A percentile compares a stretch with the other conserved stretches of the same genome.
These are phyloP conservation scores for Globisporangium viniferum DNA, from an alignment of 352 stramenopile species.

Conservation along the genomic window DNA sequence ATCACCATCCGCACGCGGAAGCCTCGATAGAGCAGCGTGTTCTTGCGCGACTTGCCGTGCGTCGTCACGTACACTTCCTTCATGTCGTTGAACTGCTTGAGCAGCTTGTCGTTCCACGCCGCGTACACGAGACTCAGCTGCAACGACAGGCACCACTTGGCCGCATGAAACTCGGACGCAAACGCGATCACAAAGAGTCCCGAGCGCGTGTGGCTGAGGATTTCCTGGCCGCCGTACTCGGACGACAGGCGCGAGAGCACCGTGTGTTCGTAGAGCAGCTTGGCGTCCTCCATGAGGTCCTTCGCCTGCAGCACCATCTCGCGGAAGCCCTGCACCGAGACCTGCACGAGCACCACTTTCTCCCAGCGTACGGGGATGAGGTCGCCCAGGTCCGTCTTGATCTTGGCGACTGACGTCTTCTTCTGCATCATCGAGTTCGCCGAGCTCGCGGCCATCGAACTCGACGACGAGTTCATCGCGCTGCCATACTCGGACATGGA, in stretches of 20 bases:
- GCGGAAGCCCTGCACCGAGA: constrained; percentile 80
- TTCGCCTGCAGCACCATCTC: constrained; percentile 74
- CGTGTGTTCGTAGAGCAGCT: constrained; percentile 84
- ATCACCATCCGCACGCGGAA: constrained; percentile 88
- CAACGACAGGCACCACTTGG: constrained; percentile 85
- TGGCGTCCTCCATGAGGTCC: constrained; percentile 85
- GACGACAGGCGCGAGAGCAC: constrained; percentile 78
- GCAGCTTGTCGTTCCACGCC: constrained; percentile 83
- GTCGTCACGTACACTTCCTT: constrained; percentile 63
- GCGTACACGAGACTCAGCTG: constrained; percentile 84
- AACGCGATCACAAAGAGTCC: constrained; percentile 85
- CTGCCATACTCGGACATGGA: constrained; percentile 13
- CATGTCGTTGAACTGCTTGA: constrained; percentile 84
- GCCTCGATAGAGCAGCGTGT: constrained; percentile 74
- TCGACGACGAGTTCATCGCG: constrained; percentile 5
- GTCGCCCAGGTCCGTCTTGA: constrained; percentile 80
- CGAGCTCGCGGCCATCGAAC: neutral
- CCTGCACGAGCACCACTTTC: constrained; percentile 82
- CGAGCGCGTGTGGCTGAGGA: constrained; percentile 69
- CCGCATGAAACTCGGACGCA: constrained; percentile 80
- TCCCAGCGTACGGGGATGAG: constrained; percentile 73
- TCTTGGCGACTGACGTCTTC: constrained; percentile 55
- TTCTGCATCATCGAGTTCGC: constrained; percentile 29
- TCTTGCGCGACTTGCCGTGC: constrained; percentile 66
- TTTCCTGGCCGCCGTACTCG: constrained; percentile 81